Base-by-base conservation (phyloP, 345 rosid genomes). In the Camelina laxa region DNA sequence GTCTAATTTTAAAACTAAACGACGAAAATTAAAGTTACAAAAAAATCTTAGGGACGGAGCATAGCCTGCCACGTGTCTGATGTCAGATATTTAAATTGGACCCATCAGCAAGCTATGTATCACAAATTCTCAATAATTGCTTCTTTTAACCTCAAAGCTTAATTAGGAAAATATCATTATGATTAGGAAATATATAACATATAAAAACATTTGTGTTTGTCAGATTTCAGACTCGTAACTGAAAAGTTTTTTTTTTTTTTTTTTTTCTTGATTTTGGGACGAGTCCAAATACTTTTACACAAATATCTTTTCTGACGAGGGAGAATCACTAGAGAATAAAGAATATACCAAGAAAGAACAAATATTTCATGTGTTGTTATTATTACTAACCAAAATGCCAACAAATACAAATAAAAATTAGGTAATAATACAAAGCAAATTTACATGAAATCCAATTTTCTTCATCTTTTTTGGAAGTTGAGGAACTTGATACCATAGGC, bases 401-500 rank as follows among this genome's bases (percentile, higher is more conserved):
- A n/a, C n/a, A n/a, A n/a, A n/a, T n/a, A n/a, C n/a, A n/a, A n/a
- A n/a, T n/a, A n/a, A n/a, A n/a, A n/a, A n/a, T n/a, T n/a, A n/a
- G n/a, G n/a, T n/a, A n/a, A n/a, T n/a, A n/a, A 22, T 22, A 22
- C 24, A 22, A 22, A 22, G 24, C 24, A 22, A 22, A 22, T 22
- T 22, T 22, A 22, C 24, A 22, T 22, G 24, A 22, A 22, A n/a
- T n/a, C n/a, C n/a, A n/a, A n/a, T n/a, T 27, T 27, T 27, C 36
- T 33, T 33, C 9, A 33, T 79, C 90, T 83, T 55, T 73, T 89
- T 60, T 89, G 95, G 80, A 74, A 87, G 67, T 89, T 89, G 47
- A 87, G 72, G 82, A 24, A 87, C 83, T 79, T 87, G 60, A 89
- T 85, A 51, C 85, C 83, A 62, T 69, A 87, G 8, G 91, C 85